These are phyloP conservation scores for Aphanomyces cochlioides DNA, from an alignment of 352 stramenopile genomes.

Conservation along the genomic window DNA sequence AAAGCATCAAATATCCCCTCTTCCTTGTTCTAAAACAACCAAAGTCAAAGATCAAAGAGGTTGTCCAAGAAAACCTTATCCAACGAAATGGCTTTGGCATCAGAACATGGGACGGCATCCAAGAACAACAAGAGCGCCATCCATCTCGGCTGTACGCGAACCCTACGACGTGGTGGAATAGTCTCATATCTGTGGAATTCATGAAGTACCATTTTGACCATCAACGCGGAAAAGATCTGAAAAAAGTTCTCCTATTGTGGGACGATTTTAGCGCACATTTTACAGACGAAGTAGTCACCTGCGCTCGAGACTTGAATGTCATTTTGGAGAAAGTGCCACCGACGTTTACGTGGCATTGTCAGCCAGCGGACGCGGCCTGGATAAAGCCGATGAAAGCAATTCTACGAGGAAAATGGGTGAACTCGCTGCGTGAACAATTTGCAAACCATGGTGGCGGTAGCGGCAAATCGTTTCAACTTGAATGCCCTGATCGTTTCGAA, in stretches of 20 bases:
- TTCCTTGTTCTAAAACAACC: conserved; percentile 34
- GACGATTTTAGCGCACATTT: conserved; percentile 40
- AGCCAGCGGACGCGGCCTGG: conserved; percentile 35
- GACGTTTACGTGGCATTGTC: conserved; percentile 29
- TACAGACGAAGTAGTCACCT: conserved; percentile 33
- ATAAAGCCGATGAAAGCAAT: conserved; percentile 32
- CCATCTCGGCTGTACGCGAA: conserved; percentile 32
- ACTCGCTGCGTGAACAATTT: not conserved
- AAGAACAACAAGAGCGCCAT: conserved; percentile 6
- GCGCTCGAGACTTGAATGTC: conserved; percentile 32
- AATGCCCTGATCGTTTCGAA: too few relatives aligned
- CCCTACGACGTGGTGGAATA: conserved; percentile 34
- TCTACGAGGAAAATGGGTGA: conserved; percentile 4
- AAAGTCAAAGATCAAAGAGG: conserved; percentile 13
- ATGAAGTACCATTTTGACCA: conserved; percentile 37
- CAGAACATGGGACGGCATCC: conserved; percentile 31
- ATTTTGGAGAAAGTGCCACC: conserved; percentile 32
- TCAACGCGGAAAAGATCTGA: not conserved
- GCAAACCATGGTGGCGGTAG: too few relatives aligned
- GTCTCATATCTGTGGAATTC: conserved; percentile 31
- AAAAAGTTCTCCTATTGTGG: conserved; percentile 34
- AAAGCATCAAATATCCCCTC: conserved; percentile 27
- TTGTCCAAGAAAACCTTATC: conserved; percentile 24
- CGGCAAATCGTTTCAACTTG: too few relatives aligned
- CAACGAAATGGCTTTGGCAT: conserved; percentile 33